Evolutionary conservation across 108 stramenopile genomes (phyloP), one percentile per base, ranked within the genome.

Genomic region (Cyclostephanos tholiformis): DNA sequence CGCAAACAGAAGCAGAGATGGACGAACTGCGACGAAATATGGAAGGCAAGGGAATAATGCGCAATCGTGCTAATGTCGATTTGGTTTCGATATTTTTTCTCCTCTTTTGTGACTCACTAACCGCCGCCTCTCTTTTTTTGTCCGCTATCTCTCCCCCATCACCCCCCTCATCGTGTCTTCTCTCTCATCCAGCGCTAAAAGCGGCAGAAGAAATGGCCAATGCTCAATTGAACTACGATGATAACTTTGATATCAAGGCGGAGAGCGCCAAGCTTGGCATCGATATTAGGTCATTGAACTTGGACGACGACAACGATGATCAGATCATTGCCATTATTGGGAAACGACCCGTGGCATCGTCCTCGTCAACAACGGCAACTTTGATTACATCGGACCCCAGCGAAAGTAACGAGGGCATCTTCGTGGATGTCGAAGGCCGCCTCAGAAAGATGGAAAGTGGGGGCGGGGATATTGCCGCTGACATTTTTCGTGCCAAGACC

Each of bases 1-100:
- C 84, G 2, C 63, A 63, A 20, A 87, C 86, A 22, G 84, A 76
- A 30, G 89, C 85, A 46, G 87, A 88, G 65, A 83, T 87, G 65
- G 87, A 85, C n/a, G 61, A 70, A 52, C 76, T 92, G 36, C 69
- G 84, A n/a, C 66, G 67, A 17, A 77, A 87, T 29, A 83, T 82
- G 82, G 86, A 90, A 67, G 88, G 75, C 44, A 59, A 68, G 49
- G 61, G 62, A 4, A 60, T 58, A 58, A 0, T 53, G 27, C 8
- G 23, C 25, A 0, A 6, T 56, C 29, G 22, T 29, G 6, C 41
- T 41, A 0, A 12, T 41, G 11, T 41, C 41, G 36, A 41, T 41
- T 9, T 1, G 0, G 41, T 12, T 9, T 41, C 12, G 41, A 41
- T 14, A 20, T 32, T 58, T 29, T 29, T 58, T 14, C 57, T 5